Evolutionary conservation across 106 monocot genomes (phyloP), one percentile per base, ranked within the genome.

Genomic region (Dioscorea dumetorum): DNA sequence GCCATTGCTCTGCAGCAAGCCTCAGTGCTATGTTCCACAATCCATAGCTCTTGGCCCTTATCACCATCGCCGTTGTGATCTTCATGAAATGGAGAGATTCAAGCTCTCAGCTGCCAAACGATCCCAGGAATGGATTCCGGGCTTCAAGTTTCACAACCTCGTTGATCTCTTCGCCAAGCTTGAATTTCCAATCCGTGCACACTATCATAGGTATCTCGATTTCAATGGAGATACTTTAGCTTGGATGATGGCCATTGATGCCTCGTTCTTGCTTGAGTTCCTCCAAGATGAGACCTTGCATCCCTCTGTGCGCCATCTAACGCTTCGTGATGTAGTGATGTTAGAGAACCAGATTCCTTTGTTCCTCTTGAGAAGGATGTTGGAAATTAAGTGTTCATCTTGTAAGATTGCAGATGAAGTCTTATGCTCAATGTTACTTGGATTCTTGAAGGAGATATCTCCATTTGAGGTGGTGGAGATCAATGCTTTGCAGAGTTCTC

Each of bases 11-110:
- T n/a, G 16, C 4, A 49, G n/a, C 3, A 79, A 77, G 60, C 81
- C 80, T 0, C 86, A 89, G 31, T 68, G 78, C n/a, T 93, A 89
- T 75, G 61, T 62, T 19, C 93, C 93, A 2, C 93, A 93, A 49
- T 19, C 78, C 50, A 31, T 93, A 2, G 69, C 89, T 1, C 50
- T 93, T 11, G 93, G 93, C 9, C 93, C 93, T 19, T 93, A 89
- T 70, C 93, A 93, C 75, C 83, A 81, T 16, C 49, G 19, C 14
- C 61, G 61, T 4, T 77, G 80, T 16, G 85, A 91, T 5, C 82
- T 91, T 13, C 63, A 67, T 12, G 84, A 88, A 57, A 91, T 88
- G 84, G 85, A 84, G 67, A 71, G 82, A 54, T 76, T 72, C 78
- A 91, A 91, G 72, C 70, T 91, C 64, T 73, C 66, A 0, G 74